Percentiles rank a stretch among this genome's conserved stretches.
These are phyloP conservation scores for Camptophora hylomeconis DNA, from an alignment of 2,329 filamentous ascomycete species.

Conservation along the genomic window DNA sequence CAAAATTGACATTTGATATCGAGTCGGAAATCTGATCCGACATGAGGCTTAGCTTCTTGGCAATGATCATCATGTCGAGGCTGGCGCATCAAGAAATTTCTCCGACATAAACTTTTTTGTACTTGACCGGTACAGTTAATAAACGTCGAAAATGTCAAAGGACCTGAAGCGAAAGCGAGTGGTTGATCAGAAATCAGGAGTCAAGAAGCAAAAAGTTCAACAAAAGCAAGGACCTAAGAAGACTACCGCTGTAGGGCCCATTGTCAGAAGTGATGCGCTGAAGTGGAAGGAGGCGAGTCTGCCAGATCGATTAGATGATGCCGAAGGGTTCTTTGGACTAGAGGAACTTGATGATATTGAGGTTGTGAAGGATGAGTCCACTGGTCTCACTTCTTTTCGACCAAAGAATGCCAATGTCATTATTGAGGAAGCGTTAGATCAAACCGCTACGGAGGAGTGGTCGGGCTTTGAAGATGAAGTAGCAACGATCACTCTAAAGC, in stretches of 20 bases:
- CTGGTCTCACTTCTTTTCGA: slow-evolving; percentile 52
- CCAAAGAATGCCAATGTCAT: slow-evolving; percentile 28
- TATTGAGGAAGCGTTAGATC: slow-evolving; percentile 20
- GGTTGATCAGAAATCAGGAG: too few relatives aligned
- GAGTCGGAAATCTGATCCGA: too few relatives aligned
- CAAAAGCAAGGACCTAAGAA: too few relatives aligned
- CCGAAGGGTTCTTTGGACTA: slow-evolving; percentile 84
- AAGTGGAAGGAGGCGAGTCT: slow-evolving; percentile 52
- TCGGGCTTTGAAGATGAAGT: slow-evolving; percentile 49
- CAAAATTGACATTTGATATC: too few relatives aligned
- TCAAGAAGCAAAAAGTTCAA: too few relatives aligned
- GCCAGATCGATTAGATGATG: slow-evolving; percentile 70
- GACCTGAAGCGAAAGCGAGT: slow-evolving; percentile 4
- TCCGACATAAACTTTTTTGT: too few relatives aligned
- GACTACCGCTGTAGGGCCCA: too few relatives aligned
- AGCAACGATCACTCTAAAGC: not conserved
- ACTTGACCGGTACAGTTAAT: too few relatives aligned
- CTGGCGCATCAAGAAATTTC: too few relatives aligned
- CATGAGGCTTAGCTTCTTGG: too few relatives aligned
- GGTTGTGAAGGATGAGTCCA: slow-evolving; percentile 50
- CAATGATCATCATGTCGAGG: too few relatives aligned
- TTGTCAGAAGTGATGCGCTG: slow-evolving; percentile 36
- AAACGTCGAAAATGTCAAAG: too few relatives aligned
- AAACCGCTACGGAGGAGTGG: slow-evolving; percentile 42
- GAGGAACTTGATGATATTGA: slow-evolving; percentile 89